Evolutionary conservation across 1,139 yeast species (phyloP), one percentile per base, ranked within the genome.

Genomic region (Sugiyamaella japonica): DNA sequence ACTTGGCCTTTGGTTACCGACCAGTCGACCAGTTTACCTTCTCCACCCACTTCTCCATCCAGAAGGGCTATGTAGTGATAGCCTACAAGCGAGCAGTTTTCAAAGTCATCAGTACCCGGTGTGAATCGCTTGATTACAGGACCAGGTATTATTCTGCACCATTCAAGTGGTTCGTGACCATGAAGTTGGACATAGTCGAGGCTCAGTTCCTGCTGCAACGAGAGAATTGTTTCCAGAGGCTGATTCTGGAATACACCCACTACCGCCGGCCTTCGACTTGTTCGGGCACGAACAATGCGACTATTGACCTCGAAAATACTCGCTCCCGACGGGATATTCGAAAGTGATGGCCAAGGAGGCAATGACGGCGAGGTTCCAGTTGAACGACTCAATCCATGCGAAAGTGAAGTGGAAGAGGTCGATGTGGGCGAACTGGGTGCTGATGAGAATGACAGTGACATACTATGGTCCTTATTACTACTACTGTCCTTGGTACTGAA

Each of bases 171-270:
- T 69, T 93, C 98, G 44, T 81, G 78, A 1, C 99, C 99, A 70
- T 93, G 99, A 9, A 93, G 72, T 68, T 93, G 99, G 0, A 93
- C 86, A 36, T 89, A 75, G 70, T 91, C 98, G 12, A 90, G 68
- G 0, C 75, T 73, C 25, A 85, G 70, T 8, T 76, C 77, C 0
- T 72, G 65, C 6, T 83, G 82, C 0, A 78, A 65, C 8, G 64
- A 58, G 37, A 77, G 69, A 0, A 91, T 86, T 16, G 85, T 86
- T 1, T 80, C 84, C 1, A 85, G 64, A 0, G 84, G 66, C 69
- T 91, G 98, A 69, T 93, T 89, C 58, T 93, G 77, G 71, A 93
- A 90, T 1, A 93, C 99, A 0, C 98, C 99, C 1, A 90, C 97
- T 2, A 87, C 70, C 62, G 76, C 80, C 0, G 96, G 96, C 0